phyloP scores from a whole-genome alignment of 139 green algal species.

The Gonium pectorale region DNA sequence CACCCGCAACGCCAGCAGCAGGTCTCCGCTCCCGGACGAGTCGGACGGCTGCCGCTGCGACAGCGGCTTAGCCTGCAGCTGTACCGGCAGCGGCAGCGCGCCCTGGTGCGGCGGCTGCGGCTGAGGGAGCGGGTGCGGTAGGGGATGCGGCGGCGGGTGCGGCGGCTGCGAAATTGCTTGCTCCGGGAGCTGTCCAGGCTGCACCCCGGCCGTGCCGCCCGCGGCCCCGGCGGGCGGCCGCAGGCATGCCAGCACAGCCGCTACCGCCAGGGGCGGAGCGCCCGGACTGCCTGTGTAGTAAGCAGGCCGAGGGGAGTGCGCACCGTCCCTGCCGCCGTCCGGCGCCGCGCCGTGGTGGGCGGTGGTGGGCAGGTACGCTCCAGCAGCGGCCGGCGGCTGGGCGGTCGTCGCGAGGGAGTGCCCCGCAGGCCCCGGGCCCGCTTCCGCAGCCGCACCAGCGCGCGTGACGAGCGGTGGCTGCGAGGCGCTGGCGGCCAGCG shows the following conservation, averaged over 20 bases:
- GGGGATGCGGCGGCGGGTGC: not conserved
- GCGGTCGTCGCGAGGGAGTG: not conserved
- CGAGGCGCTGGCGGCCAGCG: too few species aligned
- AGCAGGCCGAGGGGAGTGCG: too few species aligned
- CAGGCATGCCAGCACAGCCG: slow-evolving; percentile 16
- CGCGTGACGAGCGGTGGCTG: not conserved
- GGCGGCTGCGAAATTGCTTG: not conserved
- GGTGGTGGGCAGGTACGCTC: too few species aligned
- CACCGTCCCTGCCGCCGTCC: not conserved
- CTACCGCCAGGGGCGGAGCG: not conserved
- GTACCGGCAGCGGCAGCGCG: not conserved
- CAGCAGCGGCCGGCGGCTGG: not conserved
- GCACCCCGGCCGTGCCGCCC: not conserved
- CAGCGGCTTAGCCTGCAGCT: not conserved
- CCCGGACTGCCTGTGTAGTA: too few species aligned
- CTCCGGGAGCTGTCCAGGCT: not conserved
- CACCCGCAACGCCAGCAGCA: not conserved
- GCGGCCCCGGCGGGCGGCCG: not conserved
- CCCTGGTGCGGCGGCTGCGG: not conserved
- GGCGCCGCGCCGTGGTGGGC: not conserved
- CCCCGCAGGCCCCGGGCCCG: too few species aligned
- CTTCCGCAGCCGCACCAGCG: not conserved
- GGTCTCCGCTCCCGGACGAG: not conserved
- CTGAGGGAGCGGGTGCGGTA: not conserved
- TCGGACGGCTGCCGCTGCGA: not conserved